phyloP scores from a whole-genome alignment of 352 stramenopile genomes.

The Globisporangium spinosum region DNA sequence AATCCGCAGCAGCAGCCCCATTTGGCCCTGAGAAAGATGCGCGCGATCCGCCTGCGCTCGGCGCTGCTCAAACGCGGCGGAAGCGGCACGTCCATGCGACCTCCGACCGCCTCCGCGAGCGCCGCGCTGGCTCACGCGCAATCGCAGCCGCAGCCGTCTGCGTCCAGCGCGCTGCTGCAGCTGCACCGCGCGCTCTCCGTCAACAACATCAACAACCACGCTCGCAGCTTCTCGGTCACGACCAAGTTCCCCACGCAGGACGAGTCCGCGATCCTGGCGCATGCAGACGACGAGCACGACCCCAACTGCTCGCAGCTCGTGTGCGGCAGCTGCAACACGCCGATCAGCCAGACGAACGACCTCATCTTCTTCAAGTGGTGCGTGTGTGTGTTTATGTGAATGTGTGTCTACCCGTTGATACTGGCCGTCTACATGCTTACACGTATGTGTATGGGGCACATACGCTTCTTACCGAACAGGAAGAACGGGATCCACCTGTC shows the following conservation, averaged over 20 bases:
- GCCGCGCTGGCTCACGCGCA: not conserved
- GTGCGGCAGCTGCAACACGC: conserved; percentile 64
- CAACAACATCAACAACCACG: not conserved
- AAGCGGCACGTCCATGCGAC: not conserved
- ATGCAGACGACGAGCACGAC: conserved; percentile 30
- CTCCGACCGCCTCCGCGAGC: not conserved
- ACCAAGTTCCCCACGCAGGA: conserved; percentile 54
- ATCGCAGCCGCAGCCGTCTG: not conserved
- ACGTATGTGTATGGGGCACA: not conserved
- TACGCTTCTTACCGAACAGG: conserved; percentile 22
- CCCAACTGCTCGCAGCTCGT: conserved; percentile 48
- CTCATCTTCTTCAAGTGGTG: conserved; percentile 81
- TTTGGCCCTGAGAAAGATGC: conserved; percentile 5
- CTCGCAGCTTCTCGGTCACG: conserved; percentile 16
- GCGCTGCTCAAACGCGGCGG: conserved; percentile 4
- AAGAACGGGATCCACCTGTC: conserved; percentile 69
- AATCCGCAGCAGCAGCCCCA: not conserved
- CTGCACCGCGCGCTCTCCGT: not conserved
- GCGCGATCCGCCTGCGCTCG: conserved; percentile 12
- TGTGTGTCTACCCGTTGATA: not conserved
- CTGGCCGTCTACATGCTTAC: not conserved
- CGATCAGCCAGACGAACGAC: conserved; percentile 55
- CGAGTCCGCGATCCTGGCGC: conserved; percentile 44
- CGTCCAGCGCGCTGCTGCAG: conserved; percentile 6
- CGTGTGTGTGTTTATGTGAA: not conserved